These are phyloP conservation scores for Thelonectria blattea DNA, from an alignment of 2,329 filamentous ascomycete species.

Conservation along the genomic window DNA sequence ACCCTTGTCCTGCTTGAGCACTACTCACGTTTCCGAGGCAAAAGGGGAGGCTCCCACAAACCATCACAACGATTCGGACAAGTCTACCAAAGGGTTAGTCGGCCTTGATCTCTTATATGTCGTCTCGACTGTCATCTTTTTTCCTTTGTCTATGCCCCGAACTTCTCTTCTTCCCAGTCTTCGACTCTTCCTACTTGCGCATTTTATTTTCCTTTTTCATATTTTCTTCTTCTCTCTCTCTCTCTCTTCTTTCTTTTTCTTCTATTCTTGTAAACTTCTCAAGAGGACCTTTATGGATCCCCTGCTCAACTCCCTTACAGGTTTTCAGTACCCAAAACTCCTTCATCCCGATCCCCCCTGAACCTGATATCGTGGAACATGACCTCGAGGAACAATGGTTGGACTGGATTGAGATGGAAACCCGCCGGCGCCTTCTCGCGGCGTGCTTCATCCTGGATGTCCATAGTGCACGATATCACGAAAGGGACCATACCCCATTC, in stretches of 20 bases:
- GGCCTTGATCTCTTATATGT: constrained; percentile 32
- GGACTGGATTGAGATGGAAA: constrained; percentile 59
- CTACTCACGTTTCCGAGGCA: constrained; percentile 61
- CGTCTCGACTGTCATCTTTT: constrained; percentile 10
- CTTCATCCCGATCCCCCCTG: constrained; percentile 31
- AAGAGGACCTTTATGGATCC: constrained; percentile 15
- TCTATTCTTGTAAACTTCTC: constrained; percentile 17
- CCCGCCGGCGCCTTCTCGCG: constrained; percentile 59
- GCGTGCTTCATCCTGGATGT: constrained; percentile 64
- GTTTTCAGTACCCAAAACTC: constrained; percentile 45
- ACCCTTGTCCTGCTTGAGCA: constrained; percentile 61
- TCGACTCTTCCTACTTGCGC: constrained; percentile 31
- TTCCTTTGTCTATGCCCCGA: constrained; percentile 3
- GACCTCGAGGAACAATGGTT: constrained; percentile 52
- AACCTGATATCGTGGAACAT: constrained; percentile 38
- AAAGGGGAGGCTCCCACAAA: constrained; percentile 52
- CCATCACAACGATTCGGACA: constrained; percentile 57
- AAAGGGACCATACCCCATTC: constrained; percentile 49
- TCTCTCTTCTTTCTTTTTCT: constrained; percentile 41
- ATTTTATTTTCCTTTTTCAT: background rate
- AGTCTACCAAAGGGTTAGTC: constrained; percentile 61
- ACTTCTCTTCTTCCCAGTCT: constrained; percentile 8
- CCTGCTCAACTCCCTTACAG: constrained; percentile 46
- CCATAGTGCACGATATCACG: constrained; percentile 61
- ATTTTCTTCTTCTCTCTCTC: constrained; percentile 26